Conservation (phyloP, 1,284 basidiomycete genomes). For the Moesziomyces sp. region DNA sequence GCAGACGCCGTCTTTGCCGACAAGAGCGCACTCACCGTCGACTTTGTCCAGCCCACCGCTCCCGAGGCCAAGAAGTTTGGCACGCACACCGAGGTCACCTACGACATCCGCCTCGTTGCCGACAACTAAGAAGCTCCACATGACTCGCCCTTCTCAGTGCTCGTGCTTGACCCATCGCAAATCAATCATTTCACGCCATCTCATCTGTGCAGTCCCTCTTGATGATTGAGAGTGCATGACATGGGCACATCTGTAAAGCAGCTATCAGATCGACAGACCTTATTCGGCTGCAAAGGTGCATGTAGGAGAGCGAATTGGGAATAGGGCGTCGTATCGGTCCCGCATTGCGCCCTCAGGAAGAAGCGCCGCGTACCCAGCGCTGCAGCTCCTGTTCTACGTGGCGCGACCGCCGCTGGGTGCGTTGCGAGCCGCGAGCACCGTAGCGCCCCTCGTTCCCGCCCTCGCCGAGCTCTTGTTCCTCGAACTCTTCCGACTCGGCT, state of each 20-base stretch:
- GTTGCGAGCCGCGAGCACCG: conserved; percentile 3
- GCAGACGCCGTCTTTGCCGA: conserved; percentile 69
- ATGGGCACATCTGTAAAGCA: too few species aligned
- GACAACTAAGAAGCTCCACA: conserved; percentile 6
- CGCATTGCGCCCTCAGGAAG: background rate
- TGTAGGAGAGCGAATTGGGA: too few species aligned
- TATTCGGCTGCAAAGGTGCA: background rate
- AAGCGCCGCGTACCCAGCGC: conserved; percentile 36
- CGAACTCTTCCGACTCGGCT: conserved; percentile 11
- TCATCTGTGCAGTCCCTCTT: too few species aligned
- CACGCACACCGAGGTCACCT: conserved; percentile 49
- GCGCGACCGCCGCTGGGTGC: conserved; percentile 32
- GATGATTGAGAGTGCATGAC: too few species aligned
- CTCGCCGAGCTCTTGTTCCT: conserved; percentile 1
- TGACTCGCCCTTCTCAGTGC: too few species aligned
- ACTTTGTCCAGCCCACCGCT: conserved; percentile 54
- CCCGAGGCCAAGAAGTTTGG: conserved; percentile 25
- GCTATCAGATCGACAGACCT: background rate
- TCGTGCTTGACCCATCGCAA: too few species aligned
- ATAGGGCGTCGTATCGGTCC: too few species aligned
- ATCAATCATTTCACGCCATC: too few species aligned
- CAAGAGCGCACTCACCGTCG: conserved; percentile 66
- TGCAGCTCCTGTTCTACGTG: conserved; percentile 46
- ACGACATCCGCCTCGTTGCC: conserved; percentile 58
- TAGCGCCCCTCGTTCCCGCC: background rate